Base-by-base conservation (phyloP, 2,329 filamentous ascomycete species). In the Fusarium kyushuense region DNA sequence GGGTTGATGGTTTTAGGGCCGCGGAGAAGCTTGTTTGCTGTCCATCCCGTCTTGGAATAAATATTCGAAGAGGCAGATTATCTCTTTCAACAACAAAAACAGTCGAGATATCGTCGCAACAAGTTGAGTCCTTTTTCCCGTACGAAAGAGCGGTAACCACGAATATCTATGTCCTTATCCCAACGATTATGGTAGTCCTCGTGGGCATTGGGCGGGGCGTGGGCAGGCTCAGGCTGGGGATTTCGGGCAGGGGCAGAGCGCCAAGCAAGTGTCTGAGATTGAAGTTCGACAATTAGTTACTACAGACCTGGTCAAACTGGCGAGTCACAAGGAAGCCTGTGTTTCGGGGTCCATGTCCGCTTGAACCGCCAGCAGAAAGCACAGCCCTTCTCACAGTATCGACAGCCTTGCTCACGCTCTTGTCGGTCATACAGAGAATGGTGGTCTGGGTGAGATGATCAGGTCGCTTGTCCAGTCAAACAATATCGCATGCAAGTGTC, bases 241-340 rank as follows among this genome's bases (percentile, higher is more conserved):
- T 59, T 46, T 67, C 48, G n/a, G 35, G 40, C 41, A 60, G 38
- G 63, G 27, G 8, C 47, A 54, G 48, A 40, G 35, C 51, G 66
- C 66, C 66, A 67, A 70, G 58, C 65, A 53, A 58, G 52, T 64
- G 58, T 70, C 58, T 70, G 43, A 70, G 63, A 60, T 70, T 70
- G 54, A 54, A 49, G 35, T 33, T 61, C 58, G 36, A 63, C 58
- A 57, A 67, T 45, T 51, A 42, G 58, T 69, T 58, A 59, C 63
- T 46, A 59, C 58, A 67, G 42, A 63, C 55, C 25, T 52, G 57
- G n/a, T 53, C 66, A 58, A 67, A 38, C 48, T 59, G 59, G 49
- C 65, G 36, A 67, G 66, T 69, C 62, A 69, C 66, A 66, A 67
- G 66, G 58, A 63, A 59, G 47, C 42, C 33, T 54, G 53, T 56